Base-by-base conservation (phyloP, 1,139 yeast species). In the Meyerozyma smithsonii region DNA sequence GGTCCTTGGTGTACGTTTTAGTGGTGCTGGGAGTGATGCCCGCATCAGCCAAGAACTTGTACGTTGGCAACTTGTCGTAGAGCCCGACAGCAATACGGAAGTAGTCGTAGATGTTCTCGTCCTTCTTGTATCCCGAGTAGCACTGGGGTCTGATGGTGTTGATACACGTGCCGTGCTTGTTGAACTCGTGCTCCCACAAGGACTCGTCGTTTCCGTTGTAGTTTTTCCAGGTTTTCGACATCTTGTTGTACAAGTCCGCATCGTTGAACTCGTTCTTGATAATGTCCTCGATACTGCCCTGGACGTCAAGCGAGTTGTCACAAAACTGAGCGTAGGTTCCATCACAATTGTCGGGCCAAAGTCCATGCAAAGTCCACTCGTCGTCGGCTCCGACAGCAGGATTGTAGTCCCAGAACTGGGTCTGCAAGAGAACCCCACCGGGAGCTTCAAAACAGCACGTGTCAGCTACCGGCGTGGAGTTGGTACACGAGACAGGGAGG, bases 161-260 rank as follows among this genome's bases (percentile, higher is more conserved):
- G 66, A 90, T 80, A 61, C 97, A 92, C 0, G 97, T 89, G 4
- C 92, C 97, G 56, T 92, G 98, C 61, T 92, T 92, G 66, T 90
- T 90, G 71, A 78, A 92, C 62, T 92, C 98, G 59, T 92, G 97
- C 21, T 79, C 72, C 97, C 98, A 92, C 41, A 92, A 68, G 17
- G 74, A 63, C 45, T 80, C 87, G 56, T 89, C 96, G 44, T 74
- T 56, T 2, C 94, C 92, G 43, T 79, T 79, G 59, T 73, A 77
- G 55, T 86, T 84, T 59, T 85, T 85, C 97, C 97, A 92, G 39
- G 72, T 62, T 17, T 52, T 51, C 15, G 66, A 54, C 88, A 92
- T 80, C 43, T 74, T 73, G 3, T 65, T 59, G 37, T 82, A 67
- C 40, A 92, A 67, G 4, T 66, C 77, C 15, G 58, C 51, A 40